Conservation (phyloP, 495 filamentous ascomycete species). For the Rostrohypoxylon terebratum region DNA sequence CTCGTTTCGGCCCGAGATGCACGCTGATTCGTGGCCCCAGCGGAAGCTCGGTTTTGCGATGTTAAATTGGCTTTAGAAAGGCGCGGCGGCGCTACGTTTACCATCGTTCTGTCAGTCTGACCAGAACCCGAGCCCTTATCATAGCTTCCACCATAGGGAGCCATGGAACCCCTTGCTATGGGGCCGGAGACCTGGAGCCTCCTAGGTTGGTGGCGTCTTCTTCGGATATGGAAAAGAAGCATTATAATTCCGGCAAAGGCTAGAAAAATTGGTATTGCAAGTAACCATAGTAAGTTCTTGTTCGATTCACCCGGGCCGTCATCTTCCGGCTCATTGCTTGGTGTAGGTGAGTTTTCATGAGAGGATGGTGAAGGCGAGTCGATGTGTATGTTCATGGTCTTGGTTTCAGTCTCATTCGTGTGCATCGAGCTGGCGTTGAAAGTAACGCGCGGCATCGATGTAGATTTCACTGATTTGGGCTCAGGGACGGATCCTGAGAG, state of each 20-base stretch:
- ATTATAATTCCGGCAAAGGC: slow-evolving; percentile 32
- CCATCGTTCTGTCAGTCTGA: slow-evolving; percentile 35
- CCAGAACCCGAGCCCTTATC: slow-evolving; percentile 6
- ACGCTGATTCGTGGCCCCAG: slow-evolving; percentile 28
- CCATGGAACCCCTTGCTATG: slow-evolving; percentile 53
- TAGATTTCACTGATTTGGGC: slow-evolving; percentile 26
- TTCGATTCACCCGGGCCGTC: slow-evolving; percentile 16
- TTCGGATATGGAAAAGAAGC: slow-evolving; percentile 41
- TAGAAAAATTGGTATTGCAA: slow-evolving; percentile 46
- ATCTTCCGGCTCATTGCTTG: slow-evolving; percentile 27
- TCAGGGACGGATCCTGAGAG: slow-evolving; percentile 74
- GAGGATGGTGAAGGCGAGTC: slow-evolving; percentile 41
- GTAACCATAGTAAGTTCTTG: slow-evolving; percentile 44
- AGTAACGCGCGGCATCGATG: slow-evolving; percentile 58
- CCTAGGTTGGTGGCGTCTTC: slow-evolving; percentile 36
- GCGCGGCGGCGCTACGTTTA: slow-evolving; percentile 36
- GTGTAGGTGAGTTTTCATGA: slow-evolving; percentile 22
- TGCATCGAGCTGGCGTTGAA: slow-evolving; percentile 63
- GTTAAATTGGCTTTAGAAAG: slow-evolving; percentile 13
- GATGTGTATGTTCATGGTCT: slow-evolving; percentile 65
- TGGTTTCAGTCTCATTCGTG: slow-evolving; percentile 55
- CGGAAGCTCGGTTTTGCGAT: slow-evolving; percentile 1
- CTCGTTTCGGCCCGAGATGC: slow-evolving; percentile 16
- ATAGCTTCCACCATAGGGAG: slow-evolving; percentile 32
- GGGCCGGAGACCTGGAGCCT: slow-evolving; percentile 57